Conservation (phyloP, 176 grass and related monocot genomes). For the Oryza glaberrima region DNA sequence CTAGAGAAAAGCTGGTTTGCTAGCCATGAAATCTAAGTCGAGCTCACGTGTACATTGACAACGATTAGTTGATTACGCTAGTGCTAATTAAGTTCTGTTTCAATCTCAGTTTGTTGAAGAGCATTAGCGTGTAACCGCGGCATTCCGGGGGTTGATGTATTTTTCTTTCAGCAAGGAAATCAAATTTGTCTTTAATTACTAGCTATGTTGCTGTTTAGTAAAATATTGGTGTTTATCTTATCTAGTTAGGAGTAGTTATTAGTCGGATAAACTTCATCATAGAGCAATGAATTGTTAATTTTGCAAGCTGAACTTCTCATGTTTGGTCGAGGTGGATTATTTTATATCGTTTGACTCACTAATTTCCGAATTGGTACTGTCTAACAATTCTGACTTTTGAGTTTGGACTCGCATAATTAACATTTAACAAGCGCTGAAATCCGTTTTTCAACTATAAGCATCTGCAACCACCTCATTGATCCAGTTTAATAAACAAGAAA, state of each 20-base stretch:
- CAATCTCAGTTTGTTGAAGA: neutral
- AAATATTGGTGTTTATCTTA: constrained; percentile 15
- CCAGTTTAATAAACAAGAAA: neutral
- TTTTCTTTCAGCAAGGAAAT: neutral
- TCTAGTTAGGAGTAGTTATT: neutral
- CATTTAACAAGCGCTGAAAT: neutral
- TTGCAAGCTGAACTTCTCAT: neutral
- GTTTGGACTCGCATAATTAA: neutral
- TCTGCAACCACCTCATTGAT: neutral
- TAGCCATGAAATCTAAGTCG: neutral
- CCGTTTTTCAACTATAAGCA: constrained; percentile 16
- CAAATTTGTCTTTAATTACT: neutral
- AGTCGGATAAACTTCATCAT: neutral
- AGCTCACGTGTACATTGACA: neutral
- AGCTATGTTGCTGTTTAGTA: neutral
- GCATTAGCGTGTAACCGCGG: neutral
- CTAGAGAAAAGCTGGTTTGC: neutral
- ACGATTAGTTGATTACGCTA: neutral
- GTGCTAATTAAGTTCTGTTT: neutral
- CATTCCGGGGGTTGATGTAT: neutral
- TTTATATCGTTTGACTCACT: constrained; percentile 15
- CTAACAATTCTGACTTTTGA: constrained; percentile 27
- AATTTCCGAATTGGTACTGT: neutral
- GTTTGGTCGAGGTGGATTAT: neutral
- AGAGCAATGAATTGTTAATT: neutral